A percentile compares a stretch with the other conserved stretches of the same genome.
Conservation (phyloP, 2,329 filamentous ascomycete genomes). For the Epichloe gansuensis region DNA sequence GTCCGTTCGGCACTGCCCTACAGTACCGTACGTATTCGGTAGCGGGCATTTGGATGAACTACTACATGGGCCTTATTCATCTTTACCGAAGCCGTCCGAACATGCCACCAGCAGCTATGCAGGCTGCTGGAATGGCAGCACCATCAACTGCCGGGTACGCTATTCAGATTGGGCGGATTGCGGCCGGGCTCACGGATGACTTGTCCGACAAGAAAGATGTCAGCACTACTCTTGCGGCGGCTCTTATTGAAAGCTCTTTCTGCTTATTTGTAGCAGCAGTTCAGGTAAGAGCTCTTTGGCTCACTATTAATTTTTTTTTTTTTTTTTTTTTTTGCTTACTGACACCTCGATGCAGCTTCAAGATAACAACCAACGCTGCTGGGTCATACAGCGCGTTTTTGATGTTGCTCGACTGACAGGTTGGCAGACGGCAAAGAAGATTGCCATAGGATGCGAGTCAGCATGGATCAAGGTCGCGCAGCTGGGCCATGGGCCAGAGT, state of each 20-base stretch:
- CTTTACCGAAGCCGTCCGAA: slow-evolving; percentile 72
- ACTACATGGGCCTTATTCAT: slow-evolving; percentile 73
- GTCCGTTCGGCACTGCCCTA: slow-evolving; percentile 72
- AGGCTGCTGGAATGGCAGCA: slow-evolving; percentile 70
- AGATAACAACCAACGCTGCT: slow-evolving; percentile 59
- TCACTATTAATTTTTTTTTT: too few species aligned
- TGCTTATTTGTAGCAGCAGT: slow-evolving; percentile 80
- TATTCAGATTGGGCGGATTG: slow-evolving; percentile 66
- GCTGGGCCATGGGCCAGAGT: slow-evolving; percentile 65
- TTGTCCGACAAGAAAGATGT: slow-evolving; percentile 43
- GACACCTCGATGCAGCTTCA: slow-evolving; percentile 20
- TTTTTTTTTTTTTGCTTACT: neutral
- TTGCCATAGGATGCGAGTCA: slow-evolving; percentile 74
- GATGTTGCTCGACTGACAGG: slow-evolving; percentile 72
- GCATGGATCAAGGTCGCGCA: slow-evolving; percentile 68
- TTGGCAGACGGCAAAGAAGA: slow-evolving; percentile 72
- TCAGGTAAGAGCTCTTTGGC: slow-evolving; percentile 32
- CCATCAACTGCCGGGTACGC: slow-evolving; percentile 59
- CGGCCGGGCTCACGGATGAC: slow-evolving; percentile 55
- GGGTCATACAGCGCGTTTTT: slow-evolving; percentile 62
- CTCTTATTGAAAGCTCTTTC: slow-evolving; percentile 71
- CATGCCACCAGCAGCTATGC: slow-evolving; percentile 85
- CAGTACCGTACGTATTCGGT: slow-evolving; percentile 83
- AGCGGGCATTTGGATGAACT: slow-evolving; percentile 76
- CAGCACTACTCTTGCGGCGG: slow-evolving; percentile 66